These are phyloP conservation scores for Tricholoma furcatifolium DNA, from an alignment of 768 basidiomycete genomes.

Conservation along the genomic window DNA sequence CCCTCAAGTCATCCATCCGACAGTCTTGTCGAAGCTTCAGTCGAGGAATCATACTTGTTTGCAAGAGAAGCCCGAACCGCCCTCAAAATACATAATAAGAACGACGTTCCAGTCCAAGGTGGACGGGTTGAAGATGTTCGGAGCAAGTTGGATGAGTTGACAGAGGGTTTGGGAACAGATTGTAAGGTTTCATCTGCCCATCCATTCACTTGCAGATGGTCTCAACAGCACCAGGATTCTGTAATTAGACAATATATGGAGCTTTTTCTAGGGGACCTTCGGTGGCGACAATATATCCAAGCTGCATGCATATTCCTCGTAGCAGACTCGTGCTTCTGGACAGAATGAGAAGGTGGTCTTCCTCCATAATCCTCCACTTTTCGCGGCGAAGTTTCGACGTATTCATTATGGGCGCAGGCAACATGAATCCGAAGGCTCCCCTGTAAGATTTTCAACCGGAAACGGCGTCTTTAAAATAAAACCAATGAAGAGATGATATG, in stretches of 20 bases:
- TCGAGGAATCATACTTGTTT: constrained; percentile 60
- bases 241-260: not conserved
- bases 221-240: not conserved
- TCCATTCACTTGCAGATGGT: not conserved
- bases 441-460: too few relatives aligned
- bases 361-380: too few relatives aligned
- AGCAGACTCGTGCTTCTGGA: too few relatives aligned
- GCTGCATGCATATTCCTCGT: too few relatives aligned
- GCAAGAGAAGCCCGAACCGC: constrained; percentile 53
- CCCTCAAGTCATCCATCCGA: constrained; percentile 16
- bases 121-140: constrained; percentile 56
- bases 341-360: too few relatives aligned
- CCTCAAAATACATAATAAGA: constrained; percentile 51
- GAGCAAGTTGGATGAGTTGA: constrained; percentile 53
- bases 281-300: too few relatives aligned
- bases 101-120: constrained; percentile 53
- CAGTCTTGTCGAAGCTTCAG: constrained; percentile 30
- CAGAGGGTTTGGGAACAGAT: constrained; percentile 26
- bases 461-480: too few relatives aligned
- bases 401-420: too few relatives aligned
- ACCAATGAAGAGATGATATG: too few relatives aligned
- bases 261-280: not conserved
- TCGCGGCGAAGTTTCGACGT: too few relatives aligned
- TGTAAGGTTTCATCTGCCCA: constrained; percentile 5
- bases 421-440: too few relatives aligned